Conservation (phyloP, 2,329 filamentous ascomycete genomes). For the Ascochyta viciae-villosae region DNA sequence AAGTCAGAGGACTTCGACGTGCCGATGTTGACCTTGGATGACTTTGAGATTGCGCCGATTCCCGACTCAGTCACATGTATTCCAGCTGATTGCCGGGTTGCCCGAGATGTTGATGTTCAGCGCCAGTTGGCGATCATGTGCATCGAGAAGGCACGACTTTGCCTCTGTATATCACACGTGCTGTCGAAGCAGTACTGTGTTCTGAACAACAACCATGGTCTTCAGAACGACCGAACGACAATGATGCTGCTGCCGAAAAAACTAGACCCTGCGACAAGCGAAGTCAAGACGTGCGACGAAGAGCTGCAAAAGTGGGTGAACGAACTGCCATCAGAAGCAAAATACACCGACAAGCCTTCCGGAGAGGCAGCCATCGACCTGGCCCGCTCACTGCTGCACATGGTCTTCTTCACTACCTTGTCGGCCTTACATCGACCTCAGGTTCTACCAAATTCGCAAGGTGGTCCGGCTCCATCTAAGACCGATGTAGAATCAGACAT, state of each 20-base stretch:
- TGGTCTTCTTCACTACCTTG: slow-evolving; percentile 91
- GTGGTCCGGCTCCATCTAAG: slow-evolving; percentile 53
- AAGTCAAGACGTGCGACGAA: slow-evolving; percentile 79
- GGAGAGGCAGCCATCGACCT: slow-evolving; percentile 67
- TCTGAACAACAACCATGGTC: slow-evolving; percentile 79
- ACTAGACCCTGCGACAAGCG: slow-evolving; percentile 78
- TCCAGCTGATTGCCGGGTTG: slow-evolving; percentile 71
- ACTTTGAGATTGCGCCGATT: slow-evolving; percentile 80
- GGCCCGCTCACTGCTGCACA: slow-evolving; percentile 86
- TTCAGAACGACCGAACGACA: slow-evolving; percentile 71
- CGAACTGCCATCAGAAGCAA: slow-evolving; percentile 73
- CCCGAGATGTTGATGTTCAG: slow-evolving; percentile 76
- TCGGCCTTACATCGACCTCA: slow-evolving; percentile 91
- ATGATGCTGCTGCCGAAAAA: slow-evolving; percentile 95
- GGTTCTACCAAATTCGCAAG: slow-evolving; percentile 77
- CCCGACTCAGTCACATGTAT: slow-evolving; percentile 73
- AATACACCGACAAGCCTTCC: slow-evolving; percentile 68
- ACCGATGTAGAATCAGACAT: slow-evolving; percentile 63
- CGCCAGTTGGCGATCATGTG: slow-evolving; percentile 84
- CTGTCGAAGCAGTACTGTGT: slow-evolving; percentile 92
- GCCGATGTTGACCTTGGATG: slow-evolving; percentile 81
- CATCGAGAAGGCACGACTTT: slow-evolving; percentile 89
- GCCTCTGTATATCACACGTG: slow-evolving; percentile 87
- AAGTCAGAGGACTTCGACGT: slow-evolving; percentile 95
- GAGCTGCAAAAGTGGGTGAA: slow-evolving; percentile 81